Evolutionary conservation across 164 flowering plant genomes (phyloP), one percentile per base, ranked within the genome.

Genomic region (Hamamelis virginiana): DNA sequence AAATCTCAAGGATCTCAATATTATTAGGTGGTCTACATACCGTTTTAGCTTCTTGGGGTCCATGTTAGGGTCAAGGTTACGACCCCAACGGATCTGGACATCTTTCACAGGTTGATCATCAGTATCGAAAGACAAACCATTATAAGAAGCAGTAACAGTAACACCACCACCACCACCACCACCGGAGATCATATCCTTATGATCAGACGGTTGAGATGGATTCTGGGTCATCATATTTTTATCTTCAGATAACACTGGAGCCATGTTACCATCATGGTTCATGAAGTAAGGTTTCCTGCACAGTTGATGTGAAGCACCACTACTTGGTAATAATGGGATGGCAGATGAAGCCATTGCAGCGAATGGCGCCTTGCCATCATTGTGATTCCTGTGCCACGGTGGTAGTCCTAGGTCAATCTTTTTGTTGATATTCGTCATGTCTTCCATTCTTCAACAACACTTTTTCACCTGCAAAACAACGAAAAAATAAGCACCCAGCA

Each of bases 31-130:
- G 41, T 33, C 41, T 6, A 33, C 41, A 6, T 33, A 72, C 75
- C 75, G 41, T 43, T 43, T 72, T 18, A 72, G 70, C 58, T 52
- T 72, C 23, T 21, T 72, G 8, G 66, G 70, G 21, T 66, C 75
- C 69, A 66, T 50, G 52, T 60, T 23, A 22, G 52, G 66, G 26
- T 64, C 70, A 1, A 46, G 26, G 14, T 55, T n/a, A 18, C 55
- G 44, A 55, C n/a, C 14, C 16, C 10, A 51, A 19, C 46, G 45
- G 55, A 27, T 0, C 53, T 33, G 41, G 41, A 33, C 41, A 33
- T 33, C 41, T 33, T 33, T 2, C 41, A 33, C 41, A 33, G 41
- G 41, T n/a, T n/a, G n/a, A n/a, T n/a, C n/a, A 50, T 12, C 53
- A 50, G n/a, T 50, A 12, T 8, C 15, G n/a, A n/a, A n/a, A n/a